Evolutionary conservation across 768 basidiomycete species (phyloP), one percentile per base, ranked within the genome.

Genomic region (Russula earlei): DNA sequence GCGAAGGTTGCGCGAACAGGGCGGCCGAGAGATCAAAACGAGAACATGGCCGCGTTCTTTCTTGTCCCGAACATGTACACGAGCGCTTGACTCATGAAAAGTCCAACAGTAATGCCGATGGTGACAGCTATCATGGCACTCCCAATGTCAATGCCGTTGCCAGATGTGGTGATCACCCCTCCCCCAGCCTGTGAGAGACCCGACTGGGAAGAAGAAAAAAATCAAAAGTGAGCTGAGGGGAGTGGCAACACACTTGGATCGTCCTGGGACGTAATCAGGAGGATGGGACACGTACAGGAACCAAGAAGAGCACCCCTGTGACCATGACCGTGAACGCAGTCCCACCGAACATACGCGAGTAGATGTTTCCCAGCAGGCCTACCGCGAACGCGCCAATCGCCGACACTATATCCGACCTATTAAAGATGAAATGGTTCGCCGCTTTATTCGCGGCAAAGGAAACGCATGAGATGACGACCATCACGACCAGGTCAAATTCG

Each of bases 261-360:
- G n/a, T 12, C 43, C 9, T 20, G 22, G 15, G 33, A 49, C 47
- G 24, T 45, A 34, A 51, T 25, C 20, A 14, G 45, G 20, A 17
- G 12, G 20, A 34, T 20, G 34, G 62, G 48, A 19, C 33, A 77
- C 85, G 67, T 67, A 91, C 89, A 12, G 91, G 91, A 24, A 93
- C 88, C 57, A 92, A 72, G 69, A 93, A 90, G 60, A 91, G 68
- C 5, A 93, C 88, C 37, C 89, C 90, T 24, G 90, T 87, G 38
- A 91, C 87, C 91, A 93, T 93, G 2, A 83, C 83, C 10, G 89
- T 90, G 69, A 92, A 92, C 19, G 90, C 90, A 4, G 89, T 91
- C 8, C 89, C 90, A 8, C 85, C 79, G 78, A 87, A 84, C 66
- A 80, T 81, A 44, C 89, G 77, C 38, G 89, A 91, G 68, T 91